A percentile compares a stretch with the other conserved stretches of the same genome.
Conservation (phyloP, 495 filamentous ascomycete genomes). For the Penicillium canescens region DNA sequence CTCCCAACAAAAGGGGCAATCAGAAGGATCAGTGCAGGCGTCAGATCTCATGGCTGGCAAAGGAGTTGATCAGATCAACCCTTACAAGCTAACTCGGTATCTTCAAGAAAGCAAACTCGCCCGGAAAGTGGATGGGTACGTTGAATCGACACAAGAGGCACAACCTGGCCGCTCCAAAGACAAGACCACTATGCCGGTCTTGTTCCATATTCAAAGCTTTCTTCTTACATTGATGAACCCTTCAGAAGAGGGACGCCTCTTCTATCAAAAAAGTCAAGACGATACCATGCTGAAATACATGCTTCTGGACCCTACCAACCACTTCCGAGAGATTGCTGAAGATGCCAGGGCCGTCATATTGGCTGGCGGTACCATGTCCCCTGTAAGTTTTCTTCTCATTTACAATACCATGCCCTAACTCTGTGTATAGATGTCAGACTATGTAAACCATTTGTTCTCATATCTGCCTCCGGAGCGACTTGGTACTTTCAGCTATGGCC, state of each 20-base stretch:
- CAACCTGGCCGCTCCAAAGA: constrained; percentile 23
- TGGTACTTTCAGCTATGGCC: constrained; percentile 84
- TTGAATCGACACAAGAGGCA: constrained; percentile 56
- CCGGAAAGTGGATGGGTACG: constrained; percentile 90
- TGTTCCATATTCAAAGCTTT: constrained; percentile 84
- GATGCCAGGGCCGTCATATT: constrained; percentile 86
- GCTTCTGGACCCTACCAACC: constrained; percentile 88
- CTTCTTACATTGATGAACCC: constrained; percentile 83
- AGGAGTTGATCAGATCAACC: constrained; percentile 92
- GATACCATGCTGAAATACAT: constrained; percentile 77
- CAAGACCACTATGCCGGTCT: constrained; percentile 61
- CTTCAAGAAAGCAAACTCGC: constrained; percentile 91
- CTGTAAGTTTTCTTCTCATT: constrained; percentile 41
- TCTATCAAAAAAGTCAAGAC: constrained; percentile 61
- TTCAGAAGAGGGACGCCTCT: constrained; percentile 83
- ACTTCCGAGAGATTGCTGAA: constrained; percentile 86
- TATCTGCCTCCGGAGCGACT: constrained; percentile 65
- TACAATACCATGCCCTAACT: constrained; percentile 1
- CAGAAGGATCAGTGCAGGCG: constrained; percentile 65
- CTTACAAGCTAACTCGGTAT: constrained; percentile 83
- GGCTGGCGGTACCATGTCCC: constrained; percentile 96
- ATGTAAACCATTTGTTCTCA: constrained; percentile 80
- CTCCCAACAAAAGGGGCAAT: constrained; percentile 43
- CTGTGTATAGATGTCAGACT: constrained; percentile 71
- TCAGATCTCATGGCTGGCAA: constrained; percentile 76